These are phyloP conservation scores for Ailanthus altissimus DNA, from an alignment of 345 rosid species.

Conservation along the genomic window DNA sequence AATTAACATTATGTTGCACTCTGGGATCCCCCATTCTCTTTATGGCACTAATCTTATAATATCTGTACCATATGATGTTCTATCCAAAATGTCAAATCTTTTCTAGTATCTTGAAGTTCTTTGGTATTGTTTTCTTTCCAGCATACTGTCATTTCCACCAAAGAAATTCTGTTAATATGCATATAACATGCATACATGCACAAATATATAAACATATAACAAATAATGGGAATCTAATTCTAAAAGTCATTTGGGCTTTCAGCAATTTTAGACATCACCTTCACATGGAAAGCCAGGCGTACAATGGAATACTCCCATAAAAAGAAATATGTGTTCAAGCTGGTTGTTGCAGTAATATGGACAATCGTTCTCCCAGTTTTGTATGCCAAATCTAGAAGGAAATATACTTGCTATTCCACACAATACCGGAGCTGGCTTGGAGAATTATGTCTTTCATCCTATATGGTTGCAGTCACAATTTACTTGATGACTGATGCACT, in stretches of 20 bases:
- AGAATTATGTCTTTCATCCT: conserved; percentile 78
- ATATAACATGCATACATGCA: neutral
- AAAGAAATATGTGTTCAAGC: conserved; percentile 65
- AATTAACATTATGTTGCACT: neutral
- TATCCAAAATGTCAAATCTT: neutral
- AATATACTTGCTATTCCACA: conserved; percentile 76
- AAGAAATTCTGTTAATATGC: neutral
- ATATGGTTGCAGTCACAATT: conserved; percentile 76
- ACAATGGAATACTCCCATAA: conserved; percentile 63
- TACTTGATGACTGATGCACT: conserved; percentile 69
- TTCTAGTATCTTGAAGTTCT: neutral
- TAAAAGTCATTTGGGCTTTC: conserved; percentile 31
- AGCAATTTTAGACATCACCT: conserved; percentile 82
- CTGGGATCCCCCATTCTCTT: neutral
- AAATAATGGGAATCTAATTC: conserved; percentile 17
- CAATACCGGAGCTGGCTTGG: conserved; percentile 71
- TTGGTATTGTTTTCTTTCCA: neutral
- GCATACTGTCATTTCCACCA: neutral
- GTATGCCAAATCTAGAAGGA: conserved; percentile 72
- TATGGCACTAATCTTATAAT: neutral
- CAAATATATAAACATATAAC: neutral
- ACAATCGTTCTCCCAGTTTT: conserved; percentile 73
- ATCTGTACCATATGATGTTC: neutral
- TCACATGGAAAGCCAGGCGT: conserved; percentile 79
- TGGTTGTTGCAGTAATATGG: conserved; percentile 75